A percentile compares a stretch with the other conserved stretches of the same genome.
Evolutionary conservation across 768 basidiomycete genomes (phyloP).

Genomic region (Hemileccinum impolitum): DNA sequence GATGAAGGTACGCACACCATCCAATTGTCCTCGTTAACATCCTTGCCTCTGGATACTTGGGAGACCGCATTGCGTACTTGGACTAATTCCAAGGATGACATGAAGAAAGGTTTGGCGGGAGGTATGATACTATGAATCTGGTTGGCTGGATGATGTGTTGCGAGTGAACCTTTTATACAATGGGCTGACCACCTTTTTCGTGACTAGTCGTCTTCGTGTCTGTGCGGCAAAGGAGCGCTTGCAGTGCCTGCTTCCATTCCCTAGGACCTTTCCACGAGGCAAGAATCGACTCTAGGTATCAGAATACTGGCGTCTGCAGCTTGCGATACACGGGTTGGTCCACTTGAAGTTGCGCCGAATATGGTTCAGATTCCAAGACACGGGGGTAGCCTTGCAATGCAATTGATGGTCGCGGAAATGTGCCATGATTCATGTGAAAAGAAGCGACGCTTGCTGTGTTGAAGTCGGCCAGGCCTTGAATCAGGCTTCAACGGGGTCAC

Average conservation of each 20-base stretch:
- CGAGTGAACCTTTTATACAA: background rate
- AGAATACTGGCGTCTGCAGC: no score
- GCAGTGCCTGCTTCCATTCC: constrained; percentile 2
- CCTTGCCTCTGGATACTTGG: constrained; percentile 18
- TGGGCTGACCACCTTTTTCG: background rate
- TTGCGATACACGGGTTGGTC: no score
- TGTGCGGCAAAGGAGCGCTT: background rate
- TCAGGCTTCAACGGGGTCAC: no score
- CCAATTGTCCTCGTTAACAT: constrained; percentile 20
- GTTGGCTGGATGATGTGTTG: background rate
- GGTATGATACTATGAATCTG: background rate
- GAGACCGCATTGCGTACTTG: constrained; percentile 17
- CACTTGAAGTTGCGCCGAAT: no score
- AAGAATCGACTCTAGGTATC: no score
- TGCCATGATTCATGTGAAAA: no score
- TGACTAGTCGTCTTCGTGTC: background rate
- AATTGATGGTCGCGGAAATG: no score
- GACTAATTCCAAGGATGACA: constrained; percentile 13
- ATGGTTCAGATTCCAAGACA: no score
- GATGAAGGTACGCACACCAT: constrained; percentile 13
- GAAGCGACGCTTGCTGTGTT: no score
- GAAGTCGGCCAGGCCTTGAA: no score
- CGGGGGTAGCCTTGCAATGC: no score
- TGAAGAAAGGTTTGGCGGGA: background rate
- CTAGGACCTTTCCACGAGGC: background rate